Conservation (phyloP, 768 basidiomycete species). For the Crepidotus variabilis region DNA sequence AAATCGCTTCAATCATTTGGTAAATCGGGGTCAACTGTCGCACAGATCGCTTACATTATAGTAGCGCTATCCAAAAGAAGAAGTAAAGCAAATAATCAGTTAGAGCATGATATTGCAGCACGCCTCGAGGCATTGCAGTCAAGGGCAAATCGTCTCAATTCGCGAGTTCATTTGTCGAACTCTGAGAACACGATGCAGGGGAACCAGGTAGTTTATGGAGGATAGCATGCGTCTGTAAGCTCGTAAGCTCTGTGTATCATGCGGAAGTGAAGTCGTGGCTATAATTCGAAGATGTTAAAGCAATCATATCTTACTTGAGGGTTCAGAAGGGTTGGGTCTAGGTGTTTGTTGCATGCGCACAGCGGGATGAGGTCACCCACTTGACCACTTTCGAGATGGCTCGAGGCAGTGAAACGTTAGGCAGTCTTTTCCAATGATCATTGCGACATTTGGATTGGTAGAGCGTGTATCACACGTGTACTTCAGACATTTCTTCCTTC, state of each 20-base stretch:
- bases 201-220: neutral
- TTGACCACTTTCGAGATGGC: neutral
- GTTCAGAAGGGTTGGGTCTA: neutral
- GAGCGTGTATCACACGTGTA: constrained; percentile 1
- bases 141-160: neutral
- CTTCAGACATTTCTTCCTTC: no score
- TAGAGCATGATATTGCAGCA: neutral
- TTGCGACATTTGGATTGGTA: neutral
- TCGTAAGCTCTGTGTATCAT: neutral
- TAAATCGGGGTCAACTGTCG: neutral
- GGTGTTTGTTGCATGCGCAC: neutral
- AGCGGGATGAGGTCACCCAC: neutral
- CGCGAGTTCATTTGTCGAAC: neutral
- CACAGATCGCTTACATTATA: neutral
- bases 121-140: neutral
- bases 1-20: neutral
- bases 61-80: neutral
- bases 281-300: no score
- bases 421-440: neutral
- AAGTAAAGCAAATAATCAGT: neutral
- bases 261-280: neutral
- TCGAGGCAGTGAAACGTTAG: neutral
- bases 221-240: neutral
- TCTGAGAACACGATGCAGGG: neutral
- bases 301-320: neutral